Evolutionary conservation across 805 yeast genomes (phyloP), one percentile per base, ranked within the genome.

Genomic region (Candida palmyrensis): DNA sequence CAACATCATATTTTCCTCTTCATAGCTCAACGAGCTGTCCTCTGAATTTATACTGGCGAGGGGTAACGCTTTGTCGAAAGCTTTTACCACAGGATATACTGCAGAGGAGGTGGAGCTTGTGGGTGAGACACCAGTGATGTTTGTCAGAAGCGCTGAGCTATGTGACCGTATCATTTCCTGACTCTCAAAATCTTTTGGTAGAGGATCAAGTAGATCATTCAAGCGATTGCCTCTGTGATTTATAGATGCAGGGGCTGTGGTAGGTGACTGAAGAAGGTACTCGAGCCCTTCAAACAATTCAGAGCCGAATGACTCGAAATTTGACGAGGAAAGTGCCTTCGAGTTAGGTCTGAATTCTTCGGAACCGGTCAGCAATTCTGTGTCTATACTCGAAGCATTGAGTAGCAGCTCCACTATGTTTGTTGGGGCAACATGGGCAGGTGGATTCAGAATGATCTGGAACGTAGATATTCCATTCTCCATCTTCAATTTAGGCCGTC

Each of bases 1-100:
- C 37, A 75, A 44, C 65, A 75, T 70, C 60, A 63, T 66, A 36
- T 71, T 73, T 40, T 75, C 81, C 37, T 75, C 78, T 17, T 63
- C 49, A 27, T 65, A 61, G 5, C 71, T 47, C 35, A 62, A 34
- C 13, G 39, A 35, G 5, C 29, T 24, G 7, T 32, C 35, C n/a
- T 21, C 27, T 13, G 25, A 14, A 3, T 30, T 15, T n/a, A 9
- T 25, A 14, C 22, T 6, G 11, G 15, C n/a, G n/a, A 21, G 30
- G 15, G 24, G 30, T n/a, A n/a, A n/a, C n/a, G n/a, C n/a, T n/a
- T n/a, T n/a, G n/a, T n/a, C n/a, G n/a, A n/a, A n/a, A n/a, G n/a
- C n/a, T n/a, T n/a, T n/a, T n/a, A n/a, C n/a, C n/a, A n/a, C n/a
- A n/a, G n/a, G n/a, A n/a, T n/a, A n/a, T n/a, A n/a, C n/a, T 9